A percentile compares a stretch with the other conserved stretches of the same genome.
These are phyloP conservation scores for Diplotaxis tenuifolia DNA, from an alignment of 345 rosid genomes.

Conservation along the genomic window DNA sequence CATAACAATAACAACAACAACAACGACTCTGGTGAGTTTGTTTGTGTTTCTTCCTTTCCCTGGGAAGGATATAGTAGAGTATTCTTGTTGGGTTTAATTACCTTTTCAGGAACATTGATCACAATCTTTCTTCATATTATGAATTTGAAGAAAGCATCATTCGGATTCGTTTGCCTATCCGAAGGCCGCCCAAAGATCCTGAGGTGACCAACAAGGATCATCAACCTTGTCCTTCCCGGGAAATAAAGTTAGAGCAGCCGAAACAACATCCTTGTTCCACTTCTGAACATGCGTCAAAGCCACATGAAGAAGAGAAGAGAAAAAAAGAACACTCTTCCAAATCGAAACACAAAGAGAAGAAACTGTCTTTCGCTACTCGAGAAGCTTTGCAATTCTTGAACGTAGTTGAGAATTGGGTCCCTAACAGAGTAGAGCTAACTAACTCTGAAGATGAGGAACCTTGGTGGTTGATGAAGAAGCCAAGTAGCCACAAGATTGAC, in stretches of 20 bases:
- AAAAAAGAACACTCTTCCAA: not conserved
- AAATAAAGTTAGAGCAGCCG: constrained; percentile 24
- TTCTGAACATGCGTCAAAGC: constrained; percentile 19
- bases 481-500: constrained; percentile 16
- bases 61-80: constrained; percentile 54
- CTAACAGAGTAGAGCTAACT: constrained; percentile 28
- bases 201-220: constrained; percentile 44
- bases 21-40: constrained; percentile 60
- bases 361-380: not conserved
- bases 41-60: constrained; percentile 47
- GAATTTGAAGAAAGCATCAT: constrained; percentile 60
- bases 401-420: constrained; percentile 56
- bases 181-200: constrained; percentile 46
- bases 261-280: constrained; percentile 35
- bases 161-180: constrained; percentile 66
- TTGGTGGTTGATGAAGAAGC: constrained; percentile 38
- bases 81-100: constrained; percentile 56
- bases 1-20: constrained; percentile 33
- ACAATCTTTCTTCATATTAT: constrained; percentile 45
- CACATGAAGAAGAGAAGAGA: constrained; percentile 28
- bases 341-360: constrained; percentile 15
- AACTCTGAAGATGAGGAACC: constrained; percentile 48
- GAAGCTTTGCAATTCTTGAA: constrained; percentile 30
- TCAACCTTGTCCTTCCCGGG: constrained; percentile 42
- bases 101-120: constrained; percentile 49